Evolutionary conservation across 116 monocot species (phyloP), one percentile per base, ranked within the genome.

Genomic region (Dioscorea cayenensis): DNA sequence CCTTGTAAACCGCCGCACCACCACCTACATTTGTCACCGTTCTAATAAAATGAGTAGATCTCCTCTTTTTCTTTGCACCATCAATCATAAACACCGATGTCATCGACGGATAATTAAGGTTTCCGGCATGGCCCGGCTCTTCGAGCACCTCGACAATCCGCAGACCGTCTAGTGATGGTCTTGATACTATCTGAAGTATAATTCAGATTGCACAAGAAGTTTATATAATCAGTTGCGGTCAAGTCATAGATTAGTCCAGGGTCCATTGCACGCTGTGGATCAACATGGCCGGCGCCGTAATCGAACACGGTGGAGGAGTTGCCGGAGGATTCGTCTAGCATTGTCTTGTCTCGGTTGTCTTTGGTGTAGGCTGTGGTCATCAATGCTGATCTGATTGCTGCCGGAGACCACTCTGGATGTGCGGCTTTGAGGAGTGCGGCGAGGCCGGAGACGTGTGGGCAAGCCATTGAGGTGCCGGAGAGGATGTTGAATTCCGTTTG

Each of bases 381-480:
- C 64, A 95, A 65, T 0, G 95, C 95, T 0, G 95, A 95, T 51
- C 79, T 72, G 69, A 95, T 85, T 3, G 87, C 89, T 6, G 95
- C 95, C 4, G 95, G 89, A 14, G 79, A 79, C 95, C 95, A 95
- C 5, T 60, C 76, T 13, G 95, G 92, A 49, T 95, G 89, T 49
- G 92, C 89, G 5, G 89, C 95, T 69, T 92, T 91, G 19, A 95
- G 85, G 32, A 95, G 71, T 2, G 92, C 95, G 1, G 92, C 95
- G 20, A 95, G 77, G 10, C 95, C 95, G 43, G 95, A 92, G 14
- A 95, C 83, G 69, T 95, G 95, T 3, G 95, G 95, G 74, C 95
- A 95, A 1, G 92, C 91, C 95, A 95, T 95, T 7, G 95, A 95
- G 0, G 95, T 95, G 51, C 95, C 95, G 2, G 95, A 95, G 29